These are phyloP conservation scores for Saccharomyces kudriavzevii DNA, from an alignment of 805 yeast species.

Conservation along the genomic window DNA sequence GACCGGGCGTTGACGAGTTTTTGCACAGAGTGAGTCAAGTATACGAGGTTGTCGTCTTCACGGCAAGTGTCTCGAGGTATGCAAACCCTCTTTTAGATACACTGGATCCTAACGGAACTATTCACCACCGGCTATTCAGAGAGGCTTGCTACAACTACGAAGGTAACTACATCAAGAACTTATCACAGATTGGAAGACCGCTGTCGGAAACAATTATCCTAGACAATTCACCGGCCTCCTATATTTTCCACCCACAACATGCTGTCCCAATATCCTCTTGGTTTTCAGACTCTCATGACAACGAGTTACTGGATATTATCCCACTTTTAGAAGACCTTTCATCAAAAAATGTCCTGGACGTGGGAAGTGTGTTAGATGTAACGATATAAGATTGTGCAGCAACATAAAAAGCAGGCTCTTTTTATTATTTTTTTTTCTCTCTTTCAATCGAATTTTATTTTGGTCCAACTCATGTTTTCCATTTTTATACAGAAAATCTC, in stretches of 20 bases:
- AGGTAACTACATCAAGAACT: slow-evolving; percentile 89
- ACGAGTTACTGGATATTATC: slow-evolving; percentile 82
- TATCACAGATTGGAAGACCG: slow-evolving; percentile 92
- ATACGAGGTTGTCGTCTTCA: slow-evolving; percentile 92
- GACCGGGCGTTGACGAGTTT: slow-evolving; percentile 98
- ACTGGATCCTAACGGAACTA: slow-evolving; percentile 62
- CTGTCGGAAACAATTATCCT: slow-evolving; percentile 76
- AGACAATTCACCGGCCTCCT: slow-evolving; percentile 98
- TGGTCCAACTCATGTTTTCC: neutral
- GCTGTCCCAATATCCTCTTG: slow-evolving; percentile 95
- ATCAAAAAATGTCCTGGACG: slow-evolving; percentile 65
- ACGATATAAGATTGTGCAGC: slow-evolving; percentile 23
- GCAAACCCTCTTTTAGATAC: slow-evolving; percentile 93
- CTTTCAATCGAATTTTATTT: neutral
- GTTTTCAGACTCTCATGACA: slow-evolving; percentile 97
- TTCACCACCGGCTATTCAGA: slow-evolving; percentile 88
- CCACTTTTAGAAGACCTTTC: slow-evolving; percentile 87
- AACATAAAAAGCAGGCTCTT: neutral
- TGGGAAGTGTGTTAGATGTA: slow-evolving; percentile 77
- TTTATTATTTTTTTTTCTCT: neutral
- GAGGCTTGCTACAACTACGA: slow-evolving; percentile 91
- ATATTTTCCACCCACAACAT: slow-evolving; percentile 94
- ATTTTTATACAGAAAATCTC: neutral
- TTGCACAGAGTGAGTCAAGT: slow-evolving; percentile 72
- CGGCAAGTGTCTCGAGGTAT: slow-evolving; percentile 91